Conservation (phyloP, 441 rosid species). For the Erodium moschatum region DNA sequence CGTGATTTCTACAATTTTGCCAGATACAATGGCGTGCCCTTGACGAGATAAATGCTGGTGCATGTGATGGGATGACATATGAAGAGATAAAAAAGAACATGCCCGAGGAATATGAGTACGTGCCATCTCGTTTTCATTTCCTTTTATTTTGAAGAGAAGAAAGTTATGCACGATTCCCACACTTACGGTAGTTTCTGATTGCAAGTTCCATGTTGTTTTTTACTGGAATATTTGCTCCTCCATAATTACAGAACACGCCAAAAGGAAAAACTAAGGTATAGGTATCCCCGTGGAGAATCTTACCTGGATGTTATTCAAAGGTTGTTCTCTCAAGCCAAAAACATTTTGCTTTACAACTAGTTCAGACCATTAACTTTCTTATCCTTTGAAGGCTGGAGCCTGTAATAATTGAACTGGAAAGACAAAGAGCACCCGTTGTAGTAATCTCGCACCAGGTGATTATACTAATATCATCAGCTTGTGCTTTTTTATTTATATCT, state of each 20-base stretch:
- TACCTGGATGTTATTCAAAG: slow-evolving; percentile 98
- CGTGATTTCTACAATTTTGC: slow-evolving; percentile 15
- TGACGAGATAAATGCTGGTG: slow-evolving; percentile 97
- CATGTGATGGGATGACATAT: slow-evolving; percentile 97
- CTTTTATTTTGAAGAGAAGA: neutral
- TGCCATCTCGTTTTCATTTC: neutral
- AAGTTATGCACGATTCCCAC: slow-evolving; percentile 1
- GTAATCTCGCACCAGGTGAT: slow-evolving; percentile 95
- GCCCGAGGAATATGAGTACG: slow-evolving; percentile 88
- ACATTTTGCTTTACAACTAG: slow-evolving; percentile 1
- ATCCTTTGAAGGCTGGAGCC: slow-evolving; percentile 77
- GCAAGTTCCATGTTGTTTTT: neutral
- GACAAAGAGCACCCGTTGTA: slow-evolving; percentile 96
- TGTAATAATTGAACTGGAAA: slow-evolving; percentile 89
- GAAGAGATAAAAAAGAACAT: slow-evolving; percentile 88
- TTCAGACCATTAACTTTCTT: slow-evolving; percentile 15
- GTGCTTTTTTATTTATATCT: neutral
- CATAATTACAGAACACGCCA: slow-evolving; percentile 53
- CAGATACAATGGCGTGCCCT: slow-evolving; percentile 99
- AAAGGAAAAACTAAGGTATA: slow-evolving; percentile 88
- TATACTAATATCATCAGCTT: slow-evolving; percentile 15
- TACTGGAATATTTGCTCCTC: slow-evolving; percentile 12
- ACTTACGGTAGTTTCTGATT: neutral
- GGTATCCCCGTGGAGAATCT: slow-evolving; percentile 99
- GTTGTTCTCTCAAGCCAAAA: slow-evolving; percentile 24